Evolutionary conservation across 31 red algal genomes (phyloP), one percentile per base, ranked within the genome.

Genomic region (Bonnemaisonia californica): DNA sequence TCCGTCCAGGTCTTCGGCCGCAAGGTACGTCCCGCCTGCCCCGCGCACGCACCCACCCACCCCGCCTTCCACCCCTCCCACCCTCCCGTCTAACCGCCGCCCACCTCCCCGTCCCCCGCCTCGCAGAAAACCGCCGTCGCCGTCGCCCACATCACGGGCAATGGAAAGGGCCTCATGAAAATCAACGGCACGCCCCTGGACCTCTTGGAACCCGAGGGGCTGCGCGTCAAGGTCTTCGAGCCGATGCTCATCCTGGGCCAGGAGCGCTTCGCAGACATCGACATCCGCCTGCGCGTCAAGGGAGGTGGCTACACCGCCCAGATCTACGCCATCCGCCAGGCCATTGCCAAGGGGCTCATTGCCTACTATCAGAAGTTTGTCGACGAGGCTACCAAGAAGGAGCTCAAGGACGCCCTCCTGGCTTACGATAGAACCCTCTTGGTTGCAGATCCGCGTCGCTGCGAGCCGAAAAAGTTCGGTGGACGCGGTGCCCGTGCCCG

Each of bases 391-490:
- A 91, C 83, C 62, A 99, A 96, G 87, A 90, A 87, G 77, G 88
- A 90, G 55, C 72, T 99, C 54, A 96, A 96, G 80, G 89, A 94
- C 64, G 45, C 75, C 18, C 85, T 99, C 32, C 82, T 99, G 1
- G 80, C 84, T 1, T 99, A 96, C 69, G 97, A 99, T 80, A 69
- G 93, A 57, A 90, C 86, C 11, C 73, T 99, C 35, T 76, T 99
- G 1, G 97, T 99, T 16, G 97, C 97, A 1, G 97, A 99, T 81
- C 93, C 93, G 0, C 85, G 97, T 66, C 79, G 97, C 35, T 94
- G 90, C 47, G 97, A 99, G 85, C 97, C 97, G 51, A 99, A 99
- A 83, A 96, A 99, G 90, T 96, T 96, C 88, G 97, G 97, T 61
- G 97, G 97, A 38, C 74, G 85, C 41, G 97, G 97, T 48, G 97